Percentiles rank a stretch among this genome's conserved stretches.
Conservation (phyloP, 2,329 filamentous ascomycete genomes). For the Aspergillus sp. region DNA sequence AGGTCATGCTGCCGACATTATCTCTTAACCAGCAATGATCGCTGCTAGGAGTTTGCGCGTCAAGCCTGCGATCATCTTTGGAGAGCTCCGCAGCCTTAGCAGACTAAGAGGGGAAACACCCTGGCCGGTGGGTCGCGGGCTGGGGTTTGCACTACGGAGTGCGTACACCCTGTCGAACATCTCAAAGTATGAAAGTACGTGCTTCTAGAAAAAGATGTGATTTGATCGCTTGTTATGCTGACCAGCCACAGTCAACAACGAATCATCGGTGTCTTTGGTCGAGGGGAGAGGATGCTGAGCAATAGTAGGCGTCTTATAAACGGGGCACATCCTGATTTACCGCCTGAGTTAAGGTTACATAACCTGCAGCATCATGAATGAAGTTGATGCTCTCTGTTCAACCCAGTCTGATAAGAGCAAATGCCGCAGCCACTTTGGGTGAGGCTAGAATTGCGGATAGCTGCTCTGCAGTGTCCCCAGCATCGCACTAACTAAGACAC, state of each 20-base stretch:
- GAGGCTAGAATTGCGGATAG: background rate
- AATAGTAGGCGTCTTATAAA: background rate
- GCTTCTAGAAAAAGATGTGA: background rate
- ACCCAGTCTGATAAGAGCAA: background rate
- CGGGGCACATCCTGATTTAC: background rate
- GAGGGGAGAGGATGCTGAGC: background rate
- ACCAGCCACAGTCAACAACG: background rate
- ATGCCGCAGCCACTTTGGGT: background rate
- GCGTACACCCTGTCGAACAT: background rate
- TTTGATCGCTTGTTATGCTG: background rate
- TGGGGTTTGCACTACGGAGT: background rate
- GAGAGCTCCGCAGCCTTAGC: slow-evolving; percentile 11
- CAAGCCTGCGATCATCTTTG: slow-evolving; percentile 7
- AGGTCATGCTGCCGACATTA: slow-evolving; percentile 17
- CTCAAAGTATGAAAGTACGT: background rate
- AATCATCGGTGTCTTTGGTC: background rate
- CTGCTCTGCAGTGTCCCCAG: background rate
- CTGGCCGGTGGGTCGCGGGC: background rate
- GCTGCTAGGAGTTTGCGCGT: slow-evolving; percentile 21
- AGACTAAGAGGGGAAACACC: slow-evolving; percentile 1
- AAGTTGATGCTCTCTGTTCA: slow-evolving; percentile 2
- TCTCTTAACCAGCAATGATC: slow-evolving; percentile 17
- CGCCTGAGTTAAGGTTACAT: slow-evolving; percentile 1
- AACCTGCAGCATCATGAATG: slow-evolving; percentile 6
- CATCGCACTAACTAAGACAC: background rate